A percentile compares a stretch with the other conserved stretches of the same genome.
These are phyloP conservation scores for Russula abietina DNA, from an alignment of 768 basidiomycete species.

Conservation along the genomic window DNA sequence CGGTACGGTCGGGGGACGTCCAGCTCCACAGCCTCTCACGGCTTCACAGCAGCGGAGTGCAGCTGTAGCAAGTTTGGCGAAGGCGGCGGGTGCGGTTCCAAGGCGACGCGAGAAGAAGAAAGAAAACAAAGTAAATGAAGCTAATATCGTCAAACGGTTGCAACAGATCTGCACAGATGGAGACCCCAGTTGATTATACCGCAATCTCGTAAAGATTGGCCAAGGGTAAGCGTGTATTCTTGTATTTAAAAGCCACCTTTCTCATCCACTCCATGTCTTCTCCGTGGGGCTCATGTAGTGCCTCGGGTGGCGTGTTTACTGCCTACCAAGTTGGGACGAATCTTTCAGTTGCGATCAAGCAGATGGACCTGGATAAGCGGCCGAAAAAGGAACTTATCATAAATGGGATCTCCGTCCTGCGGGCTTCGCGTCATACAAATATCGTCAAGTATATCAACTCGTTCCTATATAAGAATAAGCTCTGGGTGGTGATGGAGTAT, in stretches of 20 bases:
- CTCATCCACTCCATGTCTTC: not conserved
- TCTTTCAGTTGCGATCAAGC: slow-evolving; percentile 94
- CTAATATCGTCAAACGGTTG: slow-evolving; percentile 85
- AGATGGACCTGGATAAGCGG: slow-evolving; percentile 99
- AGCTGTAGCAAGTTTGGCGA: slow-evolving; percentile 59
- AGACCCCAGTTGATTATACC: slow-evolving; percentile 85
- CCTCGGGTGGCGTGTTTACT: slow-evolving; percentile 96
- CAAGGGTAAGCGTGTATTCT: slow-evolving; percentile 70
- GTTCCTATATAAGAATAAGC: slow-evolving; percentile 93
- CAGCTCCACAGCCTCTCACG: slow-evolving; percentile 29
- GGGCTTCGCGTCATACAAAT: slow-evolving; percentile 92
- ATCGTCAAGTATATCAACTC: slow-evolving; percentile 99
- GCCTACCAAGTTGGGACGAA: slow-evolving; percentile 97
- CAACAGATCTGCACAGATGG: slow-evolving; percentile 96
- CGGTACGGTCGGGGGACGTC: slow-evolving; percentile 27
- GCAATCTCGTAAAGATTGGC: slow-evolving; percentile 92
- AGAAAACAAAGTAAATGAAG: slow-evolving; percentile 68
- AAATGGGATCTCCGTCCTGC: slow-evolving; percentile 99
- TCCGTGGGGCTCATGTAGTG: slow-evolving; percentile 40
- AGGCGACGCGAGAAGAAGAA: slow-evolving; percentile 40
- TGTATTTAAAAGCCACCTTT: not conserved
- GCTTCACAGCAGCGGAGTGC: slow-evolving; percentile 47
- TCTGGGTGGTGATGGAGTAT: slow-evolving; percentile 99
- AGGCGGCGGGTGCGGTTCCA: slow-evolving; percentile 71
- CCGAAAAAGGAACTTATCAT: slow-evolving; percentile 99